These are phyloP conservation scores for Oryza officinalis DNA, from an alignment of 176 grass and related monocot species.

Conservation along the genomic window DNA sequence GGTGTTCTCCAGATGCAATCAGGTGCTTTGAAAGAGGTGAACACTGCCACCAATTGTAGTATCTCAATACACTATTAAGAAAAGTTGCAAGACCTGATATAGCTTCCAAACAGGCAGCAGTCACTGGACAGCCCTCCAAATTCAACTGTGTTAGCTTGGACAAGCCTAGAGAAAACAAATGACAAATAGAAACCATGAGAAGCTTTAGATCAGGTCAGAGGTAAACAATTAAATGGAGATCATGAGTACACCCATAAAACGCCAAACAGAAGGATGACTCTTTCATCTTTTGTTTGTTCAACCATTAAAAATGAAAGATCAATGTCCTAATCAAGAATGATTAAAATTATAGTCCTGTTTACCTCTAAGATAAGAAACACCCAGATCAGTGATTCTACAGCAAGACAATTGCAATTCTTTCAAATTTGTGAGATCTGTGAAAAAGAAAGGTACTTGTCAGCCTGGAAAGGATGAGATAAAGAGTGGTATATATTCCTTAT, in stretches of 20 bases:
- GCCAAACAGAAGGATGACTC: not conserved
- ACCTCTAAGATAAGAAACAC: constrained; percentile 83
- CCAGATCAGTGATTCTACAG: constrained; percentile 83
- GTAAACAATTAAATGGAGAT: not conserved
- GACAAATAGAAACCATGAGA: not conserved
- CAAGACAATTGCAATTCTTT: constrained; percentile 78
- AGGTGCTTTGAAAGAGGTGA: not conserved
- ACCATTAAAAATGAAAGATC: constrained; percentile 10
- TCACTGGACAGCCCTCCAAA: constrained; percentile 76
- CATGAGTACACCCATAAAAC: constrained; percentile 9
- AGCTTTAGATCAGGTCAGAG: not conserved
- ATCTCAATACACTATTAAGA: not conserved
- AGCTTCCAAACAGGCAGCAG: constrained; percentile 76
- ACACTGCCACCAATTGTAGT: not conserved
- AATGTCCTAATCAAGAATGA: not conserved
- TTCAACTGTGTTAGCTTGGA: constrained; percentile 70
- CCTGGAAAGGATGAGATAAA: constrained; percentile 7
- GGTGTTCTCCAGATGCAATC: not conserved
- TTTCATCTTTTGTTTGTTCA: not conserved
- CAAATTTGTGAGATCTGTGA: constrained; percentile 79
- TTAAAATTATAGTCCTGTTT: constrained; percentile 21
- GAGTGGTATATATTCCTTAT: not conserved
- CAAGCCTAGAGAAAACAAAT: constrained; percentile 55
- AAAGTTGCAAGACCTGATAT: constrained; percentile 68
- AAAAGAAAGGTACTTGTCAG: constrained; percentile 16